A percentile compares a stretch with the other conserved stretches of the same genome.
Evolutionary conservation across 148 eudicot genomes (phyloP).

Genomic region (Spergularia bocconei): DNA sequence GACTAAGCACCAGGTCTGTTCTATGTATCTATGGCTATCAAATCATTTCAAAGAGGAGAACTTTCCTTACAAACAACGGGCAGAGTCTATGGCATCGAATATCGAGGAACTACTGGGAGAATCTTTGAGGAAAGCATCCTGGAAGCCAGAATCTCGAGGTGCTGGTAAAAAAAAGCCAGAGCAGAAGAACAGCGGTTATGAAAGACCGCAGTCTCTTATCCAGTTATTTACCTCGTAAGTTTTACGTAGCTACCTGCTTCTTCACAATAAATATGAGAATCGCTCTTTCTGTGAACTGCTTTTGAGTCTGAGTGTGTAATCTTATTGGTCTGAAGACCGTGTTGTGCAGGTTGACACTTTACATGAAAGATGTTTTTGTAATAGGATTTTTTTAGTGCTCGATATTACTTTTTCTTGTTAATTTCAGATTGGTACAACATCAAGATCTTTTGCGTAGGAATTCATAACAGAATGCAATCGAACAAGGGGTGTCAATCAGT

Average conservation of each 20-base stretch:
- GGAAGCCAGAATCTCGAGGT: conserved; percentile 86
- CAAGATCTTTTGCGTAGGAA: neutral
- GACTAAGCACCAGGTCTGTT: conserved; percentile 87
- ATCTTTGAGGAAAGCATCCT: conserved; percentile 66
- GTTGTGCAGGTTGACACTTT: neutral
- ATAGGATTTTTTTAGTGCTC: neutral
- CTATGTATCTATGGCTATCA: conserved; percentile 94
- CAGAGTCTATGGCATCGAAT: conserved; percentile 82
- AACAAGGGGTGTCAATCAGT: neutral
- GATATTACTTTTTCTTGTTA: neutral
- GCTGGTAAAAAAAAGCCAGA: conserved; percentile 41
- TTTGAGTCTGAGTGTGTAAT: neutral
- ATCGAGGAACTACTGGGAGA: conserved; percentile 78
- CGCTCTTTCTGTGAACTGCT: neutral
- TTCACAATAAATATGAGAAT: neutral
- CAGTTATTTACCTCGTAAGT: conserved; percentile 53
- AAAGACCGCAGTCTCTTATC: conserved; percentile 72
- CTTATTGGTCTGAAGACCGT: neutral
- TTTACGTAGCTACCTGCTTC: conserved; percentile 10
- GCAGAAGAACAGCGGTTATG: conserved; percentile 55
- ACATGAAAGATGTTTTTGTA: neutral
- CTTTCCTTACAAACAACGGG: conserved; percentile 78
- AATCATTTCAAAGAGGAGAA: conserved; percentile 78
- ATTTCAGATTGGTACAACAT: neutral
- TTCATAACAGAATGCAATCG: neutral